phyloP scores from a whole-genome alignment of 768 basidiomycete species.

The Naematelia encephala region DNA sequence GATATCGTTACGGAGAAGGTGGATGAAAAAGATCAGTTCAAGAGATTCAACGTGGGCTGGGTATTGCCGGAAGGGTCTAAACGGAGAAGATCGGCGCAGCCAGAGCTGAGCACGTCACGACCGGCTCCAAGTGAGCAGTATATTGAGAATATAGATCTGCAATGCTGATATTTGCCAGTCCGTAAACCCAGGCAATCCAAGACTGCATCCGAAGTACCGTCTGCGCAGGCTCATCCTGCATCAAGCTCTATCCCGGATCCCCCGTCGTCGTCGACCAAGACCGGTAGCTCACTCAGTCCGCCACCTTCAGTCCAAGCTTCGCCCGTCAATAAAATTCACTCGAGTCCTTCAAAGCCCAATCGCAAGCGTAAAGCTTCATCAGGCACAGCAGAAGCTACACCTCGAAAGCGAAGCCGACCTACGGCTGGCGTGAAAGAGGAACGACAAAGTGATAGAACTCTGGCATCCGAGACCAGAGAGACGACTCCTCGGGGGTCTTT shows the following conservation, averaged over 20 bases:
- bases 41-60: slow-evolving; percentile 81
- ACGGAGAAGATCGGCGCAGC: slow-evolving; percentile 57
- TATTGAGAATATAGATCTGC: not conserved
- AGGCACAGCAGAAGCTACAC: not conserved
- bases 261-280: not conserved
- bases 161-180: not conserved
- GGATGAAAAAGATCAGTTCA: slow-evolving; percentile 69
- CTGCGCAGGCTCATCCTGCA: not conserved
- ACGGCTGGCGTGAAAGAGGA: not conserved
- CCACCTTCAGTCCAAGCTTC: not conserved
- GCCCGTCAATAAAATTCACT: not conserved
- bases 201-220: not conserved
- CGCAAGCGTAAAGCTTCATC: not conserved
- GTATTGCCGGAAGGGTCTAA: slow-evolving; percentile 72
- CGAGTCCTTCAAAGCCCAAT: not conserved
- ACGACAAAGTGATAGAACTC: not conserved
- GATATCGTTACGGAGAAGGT: slow-evolving; percentile 65
- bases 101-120: slow-evolving; percentile 13
- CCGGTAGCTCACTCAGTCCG: not conserved
- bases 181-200: not conserved
- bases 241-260: not conserved
- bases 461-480: not conserved
- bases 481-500: not conserved
- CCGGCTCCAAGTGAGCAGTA: not conserved
- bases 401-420: not conserved